Evolutionary conservation across 306 rosid genomes (phyloP).

Genomic region (Fagus crenata): DNA sequence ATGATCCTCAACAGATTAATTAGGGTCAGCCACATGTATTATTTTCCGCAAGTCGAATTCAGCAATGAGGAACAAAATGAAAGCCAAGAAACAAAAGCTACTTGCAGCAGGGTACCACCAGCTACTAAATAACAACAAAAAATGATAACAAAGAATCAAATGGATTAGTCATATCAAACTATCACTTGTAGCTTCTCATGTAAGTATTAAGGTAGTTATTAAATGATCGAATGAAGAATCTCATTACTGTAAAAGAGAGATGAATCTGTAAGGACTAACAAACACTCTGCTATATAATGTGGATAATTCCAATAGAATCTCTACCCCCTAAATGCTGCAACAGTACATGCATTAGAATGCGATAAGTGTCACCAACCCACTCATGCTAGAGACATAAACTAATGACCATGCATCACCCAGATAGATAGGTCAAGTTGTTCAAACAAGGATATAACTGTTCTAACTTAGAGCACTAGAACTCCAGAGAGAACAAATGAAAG

Average conservation of each 20-base stretch:
- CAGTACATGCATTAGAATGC: too few relatives aligned
- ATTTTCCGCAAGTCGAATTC: neutral
- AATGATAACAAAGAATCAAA: neutral
- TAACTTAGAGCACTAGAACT: neutral
- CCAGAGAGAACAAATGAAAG: neutral
- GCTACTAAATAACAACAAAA: conserved; percentile 17
- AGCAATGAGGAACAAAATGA: neutral
- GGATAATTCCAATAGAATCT: too few relatives aligned
- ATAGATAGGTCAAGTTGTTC: too few relatives aligned
- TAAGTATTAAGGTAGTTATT: neutral
- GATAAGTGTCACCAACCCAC: too few relatives aligned
- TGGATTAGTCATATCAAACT: neutral
- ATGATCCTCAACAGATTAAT: too few relatives aligned
- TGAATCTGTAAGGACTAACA: neutral
- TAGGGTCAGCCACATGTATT: too few relatives aligned
- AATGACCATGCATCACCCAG: too few relatives aligned
- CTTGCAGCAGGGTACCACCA: neutral
- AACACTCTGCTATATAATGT: neutral
- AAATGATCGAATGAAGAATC: neutral
- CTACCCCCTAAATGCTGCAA: too few relatives aligned
- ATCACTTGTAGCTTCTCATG: neutral
- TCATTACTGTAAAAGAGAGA: neutral
- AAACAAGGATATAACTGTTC: neutral
- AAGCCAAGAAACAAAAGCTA: neutral
- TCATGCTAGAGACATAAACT: too few relatives aligned